Evolutionary conservation across 805 yeast species (phyloP), one percentile per base, ranked within the genome.

Genomic region (Ogataea paraovalis): DNA sequence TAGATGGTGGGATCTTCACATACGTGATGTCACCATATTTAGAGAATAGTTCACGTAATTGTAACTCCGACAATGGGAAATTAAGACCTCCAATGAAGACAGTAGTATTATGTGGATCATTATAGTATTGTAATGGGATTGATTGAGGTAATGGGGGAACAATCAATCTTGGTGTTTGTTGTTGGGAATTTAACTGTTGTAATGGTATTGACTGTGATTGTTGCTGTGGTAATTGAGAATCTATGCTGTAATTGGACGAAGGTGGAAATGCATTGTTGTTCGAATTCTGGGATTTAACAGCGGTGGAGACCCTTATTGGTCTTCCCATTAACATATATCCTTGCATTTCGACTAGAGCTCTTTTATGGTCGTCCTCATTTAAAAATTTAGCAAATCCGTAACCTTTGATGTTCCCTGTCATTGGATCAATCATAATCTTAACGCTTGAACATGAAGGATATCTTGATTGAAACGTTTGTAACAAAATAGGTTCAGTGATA

Each of bases 301-400:
- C 87, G 4, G 85, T 78, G 12, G 87, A 82, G 27, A 90, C 87
- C 52, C 94, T 73, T 43, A 90, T 84, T 5, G 95, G 85, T 54
- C 91, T 73, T 16, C 86, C 85, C 46, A 85, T 83, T 40, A 89
- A 66, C 36, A 79, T 70, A 18, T 74, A 74, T 3, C 96, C 96
- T 66, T 86, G 91, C 96, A 89, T 87, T 60, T 87, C 95, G 20
- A 73, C 60, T 37, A 88, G 64, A 0, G 96, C 89, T 44, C 81
- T 75, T 55, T 81, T 83, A 65, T 85, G 89, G 36, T 85, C 89
- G 10, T 74, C 73, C 50, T 78, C 82, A 48, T 75, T 75, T 32
- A 73, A 59, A 61, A 90, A 89, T 51, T 87, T 80, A n/a, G 89
- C 87, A 70, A 91, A 91, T 2, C 97, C 97, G 65, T 85, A 90